Evolutionary conservation across 805 yeast genomes (phyloP).

Genomic region (Sungouiozyma intestinalis): DNA sequence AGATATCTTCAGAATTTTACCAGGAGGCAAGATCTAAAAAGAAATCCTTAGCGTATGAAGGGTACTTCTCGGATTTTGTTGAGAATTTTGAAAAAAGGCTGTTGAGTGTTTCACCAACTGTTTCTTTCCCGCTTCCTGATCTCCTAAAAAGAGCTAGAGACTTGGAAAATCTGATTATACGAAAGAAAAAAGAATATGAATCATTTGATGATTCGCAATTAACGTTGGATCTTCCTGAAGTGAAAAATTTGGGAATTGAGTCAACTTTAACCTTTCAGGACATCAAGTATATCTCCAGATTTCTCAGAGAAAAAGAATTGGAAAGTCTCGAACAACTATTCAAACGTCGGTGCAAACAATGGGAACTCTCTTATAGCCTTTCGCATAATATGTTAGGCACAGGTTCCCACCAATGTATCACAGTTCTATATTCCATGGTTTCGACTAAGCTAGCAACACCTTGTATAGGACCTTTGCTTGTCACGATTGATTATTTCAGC

Average conservation of each 20-base stretch:
- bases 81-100: slow-evolving; percentile 38
- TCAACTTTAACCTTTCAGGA: slow-evolving; percentile 28
- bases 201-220: slow-evolving; percentile 18
- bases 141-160: slow-evolving; percentile 45
- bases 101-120: slow-evolving; percentile 79
- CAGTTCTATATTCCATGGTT: slow-evolving; percentile 71
- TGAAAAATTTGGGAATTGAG: slow-evolving; percentile 16
- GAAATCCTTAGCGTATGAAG: slow-evolving; percentile 12
- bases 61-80: slow-evolving; percentile 32
- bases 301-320: slow-evolving; percentile 25
- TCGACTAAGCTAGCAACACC: slow-evolving; percentile 81
- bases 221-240: slow-evolving; percentile 7
- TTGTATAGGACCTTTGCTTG: slow-evolving; percentile 82
- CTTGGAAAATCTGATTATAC: slow-evolving; percentile 34
- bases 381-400: slow-evolving; percentile 56
- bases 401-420: slow-evolving; percentile 65
- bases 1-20: slow-evolving; percentile 34
- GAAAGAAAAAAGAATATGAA: slow-evolving; percentile 18
- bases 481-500: slow-evolving; percentile 78
- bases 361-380: slow-evolving; percentile 52
- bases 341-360: slow-evolving; percentile 38
- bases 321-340: slow-evolving; percentile 25
- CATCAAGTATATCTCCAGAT: slow-evolving; percentile 23
- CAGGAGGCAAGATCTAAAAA: slow-evolving; percentile 12
- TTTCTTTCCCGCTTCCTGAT: slow-evolving; percentile 60